Percentiles rank a stretch among this genome's conserved stretches.
Evolutionary conservation across 305 asterid genomes (phyloP).

Genomic region (Fraxinus velutina): DNA sequence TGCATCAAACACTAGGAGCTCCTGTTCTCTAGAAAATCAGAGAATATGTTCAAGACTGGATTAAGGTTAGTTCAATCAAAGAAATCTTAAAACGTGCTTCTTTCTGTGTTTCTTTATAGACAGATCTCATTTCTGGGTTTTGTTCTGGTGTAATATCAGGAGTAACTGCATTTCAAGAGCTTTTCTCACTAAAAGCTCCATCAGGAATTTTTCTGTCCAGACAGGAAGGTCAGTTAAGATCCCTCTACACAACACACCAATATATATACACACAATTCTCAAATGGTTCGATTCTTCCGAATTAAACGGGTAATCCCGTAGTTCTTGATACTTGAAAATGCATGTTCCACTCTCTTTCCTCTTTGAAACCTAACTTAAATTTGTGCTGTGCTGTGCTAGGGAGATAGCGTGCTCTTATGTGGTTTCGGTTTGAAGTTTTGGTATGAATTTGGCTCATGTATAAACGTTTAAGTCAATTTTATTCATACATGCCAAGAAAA

Average conservation of each 20-base stretch:
- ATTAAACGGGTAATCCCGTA: background rate
- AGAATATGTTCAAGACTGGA: constrained; percentile 31
- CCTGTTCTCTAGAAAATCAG: background rate
- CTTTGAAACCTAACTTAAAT: background rate
- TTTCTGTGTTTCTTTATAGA: background rate
- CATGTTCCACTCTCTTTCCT: background rate
- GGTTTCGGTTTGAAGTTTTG: background rate
- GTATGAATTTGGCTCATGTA: background rate
- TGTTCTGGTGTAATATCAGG: constrained; percentile 16
- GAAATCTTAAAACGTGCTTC: background rate
- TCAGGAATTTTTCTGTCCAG: constrained; percentile 35
- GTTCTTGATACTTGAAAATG: background rate
- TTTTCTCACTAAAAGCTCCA: constrained; percentile 24
- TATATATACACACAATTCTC: background rate
- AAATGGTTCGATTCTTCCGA: background rate
- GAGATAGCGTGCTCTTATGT: background rate
- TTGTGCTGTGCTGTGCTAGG: background rate
- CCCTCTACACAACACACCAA: background rate
- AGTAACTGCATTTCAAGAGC: constrained; percentile 25
- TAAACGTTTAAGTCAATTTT: background rate
- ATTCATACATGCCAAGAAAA: too few relatives aligned
- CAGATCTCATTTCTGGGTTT: background rate
- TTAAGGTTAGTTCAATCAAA: constrained; percentile 25
- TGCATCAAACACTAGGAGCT: background rate
- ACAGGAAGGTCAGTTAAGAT: constrained; percentile 35